phyloP scores from a whole-genome alignment of 2,329 filamentous ascomycete genomes.

The Simplicillium sp. region DNA sequence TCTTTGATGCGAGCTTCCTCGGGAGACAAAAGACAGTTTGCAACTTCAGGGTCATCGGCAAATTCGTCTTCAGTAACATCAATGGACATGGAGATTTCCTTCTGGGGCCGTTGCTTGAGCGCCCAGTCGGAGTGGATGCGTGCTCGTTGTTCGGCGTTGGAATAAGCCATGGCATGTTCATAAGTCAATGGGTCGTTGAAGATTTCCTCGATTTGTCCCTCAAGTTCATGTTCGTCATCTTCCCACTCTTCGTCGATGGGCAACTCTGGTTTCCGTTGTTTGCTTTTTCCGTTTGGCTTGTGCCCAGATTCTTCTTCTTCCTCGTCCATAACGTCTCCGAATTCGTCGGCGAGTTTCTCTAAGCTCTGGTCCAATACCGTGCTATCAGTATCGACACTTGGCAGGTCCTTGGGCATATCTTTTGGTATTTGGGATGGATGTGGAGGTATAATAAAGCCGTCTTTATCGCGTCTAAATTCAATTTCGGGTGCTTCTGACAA shows the following conservation, averaged over 20 bases:
- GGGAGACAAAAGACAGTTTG: slow-evolving; percentile 64
- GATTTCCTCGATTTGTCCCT: slow-evolving; percentile 61
- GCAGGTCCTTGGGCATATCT: slow-evolving; percentile 16
- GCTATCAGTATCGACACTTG: slow-evolving; percentile 9
- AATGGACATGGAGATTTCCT: slow-evolving; percentile 45
- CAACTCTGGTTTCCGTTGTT: slow-evolving; percentile 29
- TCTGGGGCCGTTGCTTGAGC: slow-evolving; percentile 35
- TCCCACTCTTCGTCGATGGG: slow-evolving; percentile 55
- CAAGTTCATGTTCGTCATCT: slow-evolving; percentile 53
- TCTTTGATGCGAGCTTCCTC: slow-evolving; percentile 78
- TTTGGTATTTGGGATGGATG: slow-evolving; percentile 29
- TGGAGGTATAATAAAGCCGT: slow-evolving; percentile 59
- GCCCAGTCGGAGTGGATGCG: slow-evolving; percentile 43
- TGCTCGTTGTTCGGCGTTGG: slow-evolving; percentile 46
- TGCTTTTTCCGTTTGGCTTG: slow-evolving; percentile 12
- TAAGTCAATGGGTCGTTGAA: slow-evolving; percentile 52
- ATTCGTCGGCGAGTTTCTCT: slow-evolving; percentile 32
- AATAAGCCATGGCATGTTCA: slow-evolving; percentile 47
- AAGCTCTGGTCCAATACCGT: slow-evolving; percentile 17
- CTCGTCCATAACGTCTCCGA: slow-evolving; percentile 29
- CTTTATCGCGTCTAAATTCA: slow-evolving; percentile 46
- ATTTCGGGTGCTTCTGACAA: slow-evolving; percentile 21
- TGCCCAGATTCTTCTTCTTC: slow-evolving; percentile 13
- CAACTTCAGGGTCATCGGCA: slow-evolving; percentile 79
- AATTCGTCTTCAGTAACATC: slow-evolving; percentile 77